Base-by-base conservation (phyloP, 2,329 filamentous ascomycete genomes). In the Aureobasidium melanogenum region DNA sequence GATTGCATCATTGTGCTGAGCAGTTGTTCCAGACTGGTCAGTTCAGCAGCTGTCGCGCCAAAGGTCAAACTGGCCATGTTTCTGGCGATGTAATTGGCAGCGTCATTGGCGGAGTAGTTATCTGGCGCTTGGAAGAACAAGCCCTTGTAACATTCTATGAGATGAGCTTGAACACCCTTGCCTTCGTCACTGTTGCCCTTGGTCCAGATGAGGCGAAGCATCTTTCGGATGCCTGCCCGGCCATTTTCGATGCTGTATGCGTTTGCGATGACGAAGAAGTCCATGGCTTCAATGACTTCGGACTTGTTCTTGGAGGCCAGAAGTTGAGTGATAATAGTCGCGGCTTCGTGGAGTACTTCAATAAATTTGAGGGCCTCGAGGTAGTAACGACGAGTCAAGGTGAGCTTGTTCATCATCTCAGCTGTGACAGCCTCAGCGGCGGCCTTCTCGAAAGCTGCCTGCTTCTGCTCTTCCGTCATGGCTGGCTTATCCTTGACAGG, bases 21-120 rank as follows among this genome's bases (percentile, higher is more conserved):
- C 3, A 99, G 80, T 74, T 99, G 94, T 74, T 99, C 94, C 9
- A 99, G 80, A 50, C 91, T 97, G 0, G 94, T 99, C 60, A 99
- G 79, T 72, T 99, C 94, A 0, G 95, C 94, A 0, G 93, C 91
- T 0, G 93, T 96, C 1, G 93, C 92, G 30, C 92, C 93, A 73
- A 96, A 97, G 0, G 94, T 99, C 69, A 99, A 77, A 80, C 92
- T 97, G 74, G 97, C 97, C 93, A 99, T 99, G 75, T 97, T 99
- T 64, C 92, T 86, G 28, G 93, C 93, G 69, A 99, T 88, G 71
- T 95, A 99, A 73, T 95, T 97, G 51, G 94, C 92, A 2, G 92
- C 87, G 70, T 97, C 92, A 67, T 97, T 97, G 32, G 86, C 79
- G 62, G 83, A 90, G 76, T 96, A 97, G 5, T 86, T 86, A 63